Base-by-base conservation (phyloP, 2,329 filamentous ascomycete genomes). In the Stagonosporopsis chrysanthemi region DNA sequence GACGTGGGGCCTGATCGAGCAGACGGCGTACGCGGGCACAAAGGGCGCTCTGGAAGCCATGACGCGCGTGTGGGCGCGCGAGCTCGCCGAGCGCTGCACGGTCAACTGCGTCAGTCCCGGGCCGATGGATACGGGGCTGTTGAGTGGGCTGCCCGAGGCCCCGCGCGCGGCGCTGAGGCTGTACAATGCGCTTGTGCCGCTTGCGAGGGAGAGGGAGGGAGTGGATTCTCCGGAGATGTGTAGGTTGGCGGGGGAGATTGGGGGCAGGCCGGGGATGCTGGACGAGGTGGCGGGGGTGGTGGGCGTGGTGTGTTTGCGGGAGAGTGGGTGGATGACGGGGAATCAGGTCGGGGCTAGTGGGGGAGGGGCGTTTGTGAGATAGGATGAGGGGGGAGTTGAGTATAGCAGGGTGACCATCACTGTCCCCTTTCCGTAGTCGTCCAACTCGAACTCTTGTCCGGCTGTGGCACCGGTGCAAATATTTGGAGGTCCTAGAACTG, bases 311-410 rank as follows among this genome's bases (percentile, higher is more conserved):
- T 90, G 88, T 72, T 83, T 84, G 2, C 78, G 80, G 7, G 90
- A 92, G 72, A 83, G 83, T 17, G 82, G 79, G n/a, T 92, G 89
- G 89, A 87, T 86, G 73, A 93, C 90, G 0, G 90, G 90, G 2
- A 88, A 88, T 74, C 86, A 91, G 31, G 83, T 93, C 3, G 89
- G 87, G 76, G 89, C 89, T 6, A 92, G 92, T 72, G 90, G 90
- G 0, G 90, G 90, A 2, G 86, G 90, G 83, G 83, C 81, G 59
- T 84, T 87, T 76, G 80, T 60, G 11, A 31, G 54, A 26, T 62
- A 15, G 47, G 51, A 33, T 17, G 15, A 22, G 7, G 8, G 12
- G 44, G 17, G 14, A 24, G 19, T 33, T 9, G 28, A 6, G 28
- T 31, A 9, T 31, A 9, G 24, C 24, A 26, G 7, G 24, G 24